A percentile compares a stretch with the other conserved stretches of the same genome.
Evolutionary conservation across 2,329 filamentous ascomycete species (phyloP).

Genomic region (Scolecobasidium constrictum): DNA sequence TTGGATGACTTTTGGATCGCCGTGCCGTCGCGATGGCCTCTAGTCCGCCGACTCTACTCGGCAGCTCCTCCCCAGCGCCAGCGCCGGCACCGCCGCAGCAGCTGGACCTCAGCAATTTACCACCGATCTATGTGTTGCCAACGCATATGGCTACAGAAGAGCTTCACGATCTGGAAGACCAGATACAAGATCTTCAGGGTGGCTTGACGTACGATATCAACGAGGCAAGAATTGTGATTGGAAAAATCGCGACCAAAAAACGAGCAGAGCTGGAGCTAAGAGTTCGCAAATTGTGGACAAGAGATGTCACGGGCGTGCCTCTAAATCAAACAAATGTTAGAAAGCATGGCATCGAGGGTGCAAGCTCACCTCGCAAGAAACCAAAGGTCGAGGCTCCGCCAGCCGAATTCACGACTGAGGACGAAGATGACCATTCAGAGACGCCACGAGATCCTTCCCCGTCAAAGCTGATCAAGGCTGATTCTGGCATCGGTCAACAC

Average conservation of each 20-base stretch:
- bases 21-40: too few relatives aligned
- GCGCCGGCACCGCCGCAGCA: too few relatives aligned
- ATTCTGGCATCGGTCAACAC: neutral
- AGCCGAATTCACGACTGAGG: neutral
- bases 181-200: conserved; percentile 43
- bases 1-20: too few relatives aligned
- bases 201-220: conserved; percentile 58
- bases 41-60: too few relatives aligned
- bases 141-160: conserved; percentile 56
- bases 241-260: conserved; percentile 57
- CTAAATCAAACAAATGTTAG: conserved; percentile 6
- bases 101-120: conserved; percentile 24
- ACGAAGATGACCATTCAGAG: neutral
- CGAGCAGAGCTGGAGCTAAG: conserved; percentile 71
- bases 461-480: neutral
- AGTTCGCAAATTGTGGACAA: conserved; percentile 49
- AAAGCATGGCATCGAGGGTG: conserved; percentile 7
- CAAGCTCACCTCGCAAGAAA: conserved; percentile 17
- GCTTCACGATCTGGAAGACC: conserved; percentile 52
- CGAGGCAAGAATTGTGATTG: conserved; percentile 65
- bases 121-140: conserved; percentile 62
- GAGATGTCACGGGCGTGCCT: conserved; percentile 29
- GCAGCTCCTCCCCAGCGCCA: too few relatives aligned
- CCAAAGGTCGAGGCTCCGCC: neutral
- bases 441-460: neutral